Evolutionary conservation across 2,329 filamentous ascomycete species (phyloP).

Genomic region (Juglanconis juglandina): DNA sequence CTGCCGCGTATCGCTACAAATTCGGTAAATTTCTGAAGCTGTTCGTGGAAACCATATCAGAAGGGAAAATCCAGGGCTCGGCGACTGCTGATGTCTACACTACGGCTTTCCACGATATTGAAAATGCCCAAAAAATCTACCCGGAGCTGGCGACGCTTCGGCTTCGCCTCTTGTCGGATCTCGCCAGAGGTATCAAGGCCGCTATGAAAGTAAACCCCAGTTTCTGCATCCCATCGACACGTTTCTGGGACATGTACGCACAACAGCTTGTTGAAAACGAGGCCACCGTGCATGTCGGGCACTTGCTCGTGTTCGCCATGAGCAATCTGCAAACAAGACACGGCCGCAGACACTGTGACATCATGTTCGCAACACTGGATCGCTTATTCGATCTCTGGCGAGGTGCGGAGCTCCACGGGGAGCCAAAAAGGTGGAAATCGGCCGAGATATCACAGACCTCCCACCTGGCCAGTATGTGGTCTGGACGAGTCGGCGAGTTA

Average conservation of each 20-base stretch:
- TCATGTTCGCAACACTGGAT: conserved; percentile 9
- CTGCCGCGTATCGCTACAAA: not conserved
- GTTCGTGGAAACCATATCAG: not conserved
- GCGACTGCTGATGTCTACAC: conserved; percentile 7
- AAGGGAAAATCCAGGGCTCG: conserved; percentile 4
- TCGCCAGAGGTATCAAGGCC: not conserved
- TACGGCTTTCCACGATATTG: not conserved
- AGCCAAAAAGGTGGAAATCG: not conserved
- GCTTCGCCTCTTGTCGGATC: not conserved
- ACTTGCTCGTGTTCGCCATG: conserved; percentile 9
- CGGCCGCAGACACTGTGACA: not conserved
- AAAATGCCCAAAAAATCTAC: not conserved
- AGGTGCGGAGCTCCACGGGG: conserved; percentile 6
- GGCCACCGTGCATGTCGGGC: not conserved
- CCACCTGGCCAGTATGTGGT: conserved; percentile 6
- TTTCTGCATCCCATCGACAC: not conserved
- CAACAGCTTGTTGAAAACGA: conserved; percentile 6
- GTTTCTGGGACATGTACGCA: conserved; percentile 6
- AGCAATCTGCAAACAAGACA: not conserved
- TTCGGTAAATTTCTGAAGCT: not conserved
- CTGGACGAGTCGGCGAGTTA: conserved; percentile 3
- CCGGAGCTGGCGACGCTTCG: not conserved
- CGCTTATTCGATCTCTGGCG: conserved; percentile 13
- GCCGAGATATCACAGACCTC: not conserved
- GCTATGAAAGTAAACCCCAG: not conserved